Base-by-base conservation (phyloP, 805 yeast species). In the Metschnikowia reukaufii region DNA sequence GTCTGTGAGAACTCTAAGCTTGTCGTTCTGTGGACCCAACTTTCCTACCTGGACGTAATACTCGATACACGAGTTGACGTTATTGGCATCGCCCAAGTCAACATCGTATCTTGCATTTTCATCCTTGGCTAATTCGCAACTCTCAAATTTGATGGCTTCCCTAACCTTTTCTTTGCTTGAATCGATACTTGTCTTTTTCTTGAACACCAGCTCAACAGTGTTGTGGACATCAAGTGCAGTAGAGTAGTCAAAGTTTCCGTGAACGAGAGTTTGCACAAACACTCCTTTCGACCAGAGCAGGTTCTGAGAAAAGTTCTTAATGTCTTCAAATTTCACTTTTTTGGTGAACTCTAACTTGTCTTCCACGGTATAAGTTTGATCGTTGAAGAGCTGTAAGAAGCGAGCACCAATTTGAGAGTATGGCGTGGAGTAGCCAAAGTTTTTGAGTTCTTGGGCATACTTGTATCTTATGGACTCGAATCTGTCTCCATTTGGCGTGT, bases 1-100 rank as follows among this genome's bases (percentile, higher is more conserved):
- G 41, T 84, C 88, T 10, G 86, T 74, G 45, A 78, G 60, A 44
- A 65, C 86, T 72, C 50, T 72, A 56, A 46, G 70, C 45, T 51
- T 73, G 6, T 52, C 39, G n/a, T 54, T 48, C 4, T 60, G 55
- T 23, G 44, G 43, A 1, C 48, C 44, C 23, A 51, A 45, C 15
- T 40, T 44, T 12, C 86, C 89, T 31, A 88, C 64, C 64, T 89
- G 96, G 38, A 84, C 70, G 51, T 79, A 82, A 58, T 88, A 81
- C 56, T 88, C 95, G 55, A 90, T 80, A 64, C 96, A 87, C 0
- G 96, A 86, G 61, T 92, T 92, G 48, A 85, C 76, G 62, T 92
- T 88, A 45, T 82, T 70, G 3, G 76, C 70, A 63, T 91, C 97
- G 37, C 75, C 79, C 41, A 86, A 66, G 0, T 56, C 48, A 21